A percentile compares a stretch with the other conserved stretches of the same genome.
phyloP scores from a whole-genome alignment of 2,329 filamentous ascomycete genomes.

The Verticillium zaregamsianum region DNA sequence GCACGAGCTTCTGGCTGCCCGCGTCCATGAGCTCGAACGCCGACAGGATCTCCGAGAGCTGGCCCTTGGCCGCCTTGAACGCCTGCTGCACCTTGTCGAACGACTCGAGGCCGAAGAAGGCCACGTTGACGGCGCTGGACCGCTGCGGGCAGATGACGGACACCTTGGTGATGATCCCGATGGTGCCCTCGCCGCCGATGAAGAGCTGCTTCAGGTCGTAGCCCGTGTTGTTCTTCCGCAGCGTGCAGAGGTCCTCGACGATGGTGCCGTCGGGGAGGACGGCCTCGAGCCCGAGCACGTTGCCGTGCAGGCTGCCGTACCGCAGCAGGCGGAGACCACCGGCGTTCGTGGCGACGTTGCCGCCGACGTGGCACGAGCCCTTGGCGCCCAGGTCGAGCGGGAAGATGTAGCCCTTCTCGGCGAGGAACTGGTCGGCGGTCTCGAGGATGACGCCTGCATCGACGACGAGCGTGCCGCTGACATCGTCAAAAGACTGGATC shows the following conservation, averaged over 20 bases:
- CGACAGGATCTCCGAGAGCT: slow-evolving; percentile 91
- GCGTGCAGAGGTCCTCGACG: slow-evolving; percentile 78
- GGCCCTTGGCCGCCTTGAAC: slow-evolving; percentile 82
- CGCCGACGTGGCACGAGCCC: slow-evolving; percentile 93
- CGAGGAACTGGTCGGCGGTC: slow-evolving; percentile 79
- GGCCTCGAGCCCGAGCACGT: slow-evolving; percentile 85
- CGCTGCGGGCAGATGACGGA: slow-evolving; percentile 87
- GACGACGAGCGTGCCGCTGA: slow-evolving; percentile 83
- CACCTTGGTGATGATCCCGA: slow-evolving; percentile 88
- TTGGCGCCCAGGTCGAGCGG: slow-evolving; percentile 97
- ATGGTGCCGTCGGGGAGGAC: slow-evolving; percentile 92
- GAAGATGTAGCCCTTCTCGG: slow-evolving; percentile 82
- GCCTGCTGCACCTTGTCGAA: slow-evolving; percentile 85
- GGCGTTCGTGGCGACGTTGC: slow-evolving; percentile 93
- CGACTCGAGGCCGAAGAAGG: slow-evolving; percentile 85
- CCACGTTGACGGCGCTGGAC: slow-evolving; percentile 86
- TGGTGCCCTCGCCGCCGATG: slow-evolving; percentile 91
- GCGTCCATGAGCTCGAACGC: slow-evolving; percentile 98
- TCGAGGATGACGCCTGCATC: slow-evolving; percentile 93
- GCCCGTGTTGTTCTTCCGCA: slow-evolving; percentile 98
- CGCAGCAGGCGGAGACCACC: slow-evolving; percentile 84
- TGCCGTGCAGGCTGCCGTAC: slow-evolving; percentile 93
- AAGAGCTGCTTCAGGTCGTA: slow-evolving; percentile 97
- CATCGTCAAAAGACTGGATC: slow-evolving; percentile 87
- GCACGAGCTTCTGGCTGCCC: slow-evolving; percentile 73